A percentile compares a stretch with the other conserved stretches of the same genome.
These are phyloP conservation scores for Leucocoprinus birnbaumii DNA, from an alignment of 768 basidiomycete genomes.

Conservation along the genomic window DNA sequence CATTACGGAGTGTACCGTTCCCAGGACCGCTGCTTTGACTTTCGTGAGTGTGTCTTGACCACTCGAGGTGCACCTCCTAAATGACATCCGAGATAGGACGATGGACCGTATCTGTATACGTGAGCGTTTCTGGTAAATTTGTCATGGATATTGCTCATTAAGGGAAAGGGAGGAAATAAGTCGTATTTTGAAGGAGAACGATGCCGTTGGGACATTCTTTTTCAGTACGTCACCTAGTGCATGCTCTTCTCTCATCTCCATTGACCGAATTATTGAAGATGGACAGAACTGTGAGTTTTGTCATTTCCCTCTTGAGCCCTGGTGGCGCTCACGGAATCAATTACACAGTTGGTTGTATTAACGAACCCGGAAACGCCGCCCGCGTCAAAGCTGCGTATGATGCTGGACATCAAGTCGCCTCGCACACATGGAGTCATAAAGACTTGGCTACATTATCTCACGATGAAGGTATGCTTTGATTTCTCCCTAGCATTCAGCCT, in stretches of 20 bases:
- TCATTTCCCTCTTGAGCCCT: background rate
- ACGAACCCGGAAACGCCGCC: conserved; percentile 12
- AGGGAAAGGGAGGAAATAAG: conserved; percentile 28
- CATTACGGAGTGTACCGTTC: conserved; percentile 28
- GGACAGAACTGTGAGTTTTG: conserved; percentile 10
- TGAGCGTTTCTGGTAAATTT: conserved; percentile 17
- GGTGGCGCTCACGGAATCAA: background rate
- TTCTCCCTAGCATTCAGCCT: too few species aligned
- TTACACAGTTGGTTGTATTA: conserved; percentile 25
- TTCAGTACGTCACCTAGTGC: conserved; percentile 17
- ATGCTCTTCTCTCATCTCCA: too few species aligned
- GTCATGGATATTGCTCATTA: background rate
- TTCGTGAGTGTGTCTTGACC: conserved; percentile 23
- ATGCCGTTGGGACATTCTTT: conserved; percentile 34
- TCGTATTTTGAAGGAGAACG: conserved; percentile 27
- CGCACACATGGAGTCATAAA: conserved; percentile 29
- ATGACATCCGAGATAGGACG: conserved; percentile 27
- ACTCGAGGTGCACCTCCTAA: background rate
- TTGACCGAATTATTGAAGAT: conserved; percentile 3
- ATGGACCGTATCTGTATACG: conserved; percentile 38
- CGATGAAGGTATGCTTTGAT: conserved; percentile 12
- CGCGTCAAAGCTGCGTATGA: conserved; percentile 20
- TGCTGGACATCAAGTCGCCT: conserved; percentile 25
- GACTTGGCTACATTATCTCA: conserved; percentile 17
- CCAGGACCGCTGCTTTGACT: conserved; percentile 31